Evolutionary conservation across 2,329 filamentous ascomycete genomes (phyloP), one percentile per base, ranked within the genome.

Genomic region (Colletotrichum gloeosporioides): DNA sequence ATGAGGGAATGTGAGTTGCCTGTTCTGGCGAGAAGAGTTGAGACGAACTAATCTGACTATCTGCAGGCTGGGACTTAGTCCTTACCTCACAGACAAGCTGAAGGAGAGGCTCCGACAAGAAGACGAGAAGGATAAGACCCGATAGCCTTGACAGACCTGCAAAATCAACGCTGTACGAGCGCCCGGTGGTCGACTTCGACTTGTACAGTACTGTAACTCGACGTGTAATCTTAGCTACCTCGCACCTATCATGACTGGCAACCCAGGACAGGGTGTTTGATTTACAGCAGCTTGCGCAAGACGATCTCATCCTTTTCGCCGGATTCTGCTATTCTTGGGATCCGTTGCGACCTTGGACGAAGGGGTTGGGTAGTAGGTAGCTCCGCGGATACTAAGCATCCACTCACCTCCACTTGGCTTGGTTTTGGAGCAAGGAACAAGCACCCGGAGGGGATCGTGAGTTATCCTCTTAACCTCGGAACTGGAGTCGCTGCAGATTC

Each of bases 1-100:
- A 92, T 68, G 89, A 93, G 83, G 92, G 92, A 81, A 92, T 94
- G 92, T 93, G 82, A 90, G 92, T 90, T 65, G 62, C 27, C 32
- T 55, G 10, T 27, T 8, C 9, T 27, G 59, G 61, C 29, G 10
- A 57, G 49, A 31, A 12, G 53, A 34, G 15, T 27, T 36, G 61
- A 18, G 16, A 63, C 39, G 36, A 44, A 61, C 22, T 36, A 34
- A 18, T 34, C 74, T 79, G 27, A 82, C 82, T 80, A 82, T 72
- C n/a, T 72, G 15, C 73, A 91, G 89, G 69, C 84, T 92, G 39
- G 89, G 89, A 4, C 80, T 92, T 57, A 90, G 89, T 68, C 87
- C 90, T 27, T 93, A 89, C 80, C 79, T 93, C 67, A 85, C 87
- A 73, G 87, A 82, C 34, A 93, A 90, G 80, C 82, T 93, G 67